phyloP scores from a whole-genome alignment of 2,329 filamentous ascomycete species.

The Fusarium sp. region DNA sequence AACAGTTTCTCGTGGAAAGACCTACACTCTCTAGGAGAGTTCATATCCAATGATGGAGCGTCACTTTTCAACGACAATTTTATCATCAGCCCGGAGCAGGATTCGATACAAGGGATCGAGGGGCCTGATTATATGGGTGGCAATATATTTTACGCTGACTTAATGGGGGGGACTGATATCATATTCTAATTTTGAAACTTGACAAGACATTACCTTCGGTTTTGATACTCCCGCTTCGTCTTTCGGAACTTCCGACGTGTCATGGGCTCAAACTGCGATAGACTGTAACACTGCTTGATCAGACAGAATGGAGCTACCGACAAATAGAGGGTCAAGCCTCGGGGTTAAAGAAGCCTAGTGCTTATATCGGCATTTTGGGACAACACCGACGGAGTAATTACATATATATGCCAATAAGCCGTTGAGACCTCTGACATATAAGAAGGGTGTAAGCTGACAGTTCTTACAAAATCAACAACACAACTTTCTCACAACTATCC shows the following conservation, averaged over 20 bases:
- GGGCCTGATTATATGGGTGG: constrained; percentile 8
- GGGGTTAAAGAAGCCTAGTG: background rate
- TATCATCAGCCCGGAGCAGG: constrained; percentile 24
- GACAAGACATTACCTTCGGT: too few relatives aligned
- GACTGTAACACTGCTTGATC: background rate
- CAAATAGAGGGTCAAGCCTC: background rate
- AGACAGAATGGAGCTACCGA: background rate
- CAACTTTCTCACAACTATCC: background rate
- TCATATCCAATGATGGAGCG: constrained; percentile 49
- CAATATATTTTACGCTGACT: constrained; percentile 6
- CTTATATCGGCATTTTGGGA: background rate
- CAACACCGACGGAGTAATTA: background rate
- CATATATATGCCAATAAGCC: background rate
- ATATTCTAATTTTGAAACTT: constrained; percentile 4
- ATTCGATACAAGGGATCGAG: constrained; percentile 22
- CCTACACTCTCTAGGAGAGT: constrained; percentile 68
- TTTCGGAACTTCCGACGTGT: background rate
- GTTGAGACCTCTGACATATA: background rate
- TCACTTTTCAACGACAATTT: constrained; percentile 29
- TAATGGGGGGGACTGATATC: background rate
- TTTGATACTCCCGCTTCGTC: too few relatives aligned
- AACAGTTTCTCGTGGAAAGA: constrained; percentile 73
- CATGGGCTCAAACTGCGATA: background rate
- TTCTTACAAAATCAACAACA: accelerated
- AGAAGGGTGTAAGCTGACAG: background rate